A percentile compares a stretch with the other conserved stretches of the same genome.
Conservation (phyloP, 139 green algal species). For the Micractinium sp. region DNA sequence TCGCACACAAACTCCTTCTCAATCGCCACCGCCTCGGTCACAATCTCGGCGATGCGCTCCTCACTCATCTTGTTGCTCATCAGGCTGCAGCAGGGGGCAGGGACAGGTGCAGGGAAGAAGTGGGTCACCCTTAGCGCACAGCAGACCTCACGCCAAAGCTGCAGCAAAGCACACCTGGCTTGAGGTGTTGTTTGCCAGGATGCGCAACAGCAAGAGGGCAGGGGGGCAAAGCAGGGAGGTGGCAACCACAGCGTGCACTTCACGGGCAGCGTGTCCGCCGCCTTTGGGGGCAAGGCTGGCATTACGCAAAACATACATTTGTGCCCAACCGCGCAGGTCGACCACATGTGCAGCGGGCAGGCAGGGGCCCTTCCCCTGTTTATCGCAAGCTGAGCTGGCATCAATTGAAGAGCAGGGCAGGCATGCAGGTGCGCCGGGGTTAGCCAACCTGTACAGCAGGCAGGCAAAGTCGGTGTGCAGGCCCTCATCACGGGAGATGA, state of each 20-base stretch:
- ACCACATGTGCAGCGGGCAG: too few relatives aligned
- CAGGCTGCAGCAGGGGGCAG: slow-evolving; percentile 56
- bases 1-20: slow-evolving; percentile 97
- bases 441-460: slow-evolving; percentile 87
- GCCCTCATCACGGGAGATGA: slow-evolving; percentile 98
- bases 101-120: background rate
- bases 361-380: too few relatives aligned
- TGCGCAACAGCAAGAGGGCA: background rate
- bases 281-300: too few relatives aligned
- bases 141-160: too few relatives aligned
- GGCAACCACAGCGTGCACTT: too few relatives aligned
- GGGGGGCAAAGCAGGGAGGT: background rate
- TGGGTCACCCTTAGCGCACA: too few relatives aligned
- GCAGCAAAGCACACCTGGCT: too few relatives aligned
- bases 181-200: too few relatives aligned
- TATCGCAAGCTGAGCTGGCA: background rate
- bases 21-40: slow-evolving; percentile 92
- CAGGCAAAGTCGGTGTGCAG: slow-evolving; percentile 99
- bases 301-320: too few relatives aligned
- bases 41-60: slow-evolving; percentile 77
- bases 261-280: too few relatives aligned
- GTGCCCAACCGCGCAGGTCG: too few relatives aligned
- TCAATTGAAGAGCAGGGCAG: background rate
- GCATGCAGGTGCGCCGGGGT: too few relatives aligned
- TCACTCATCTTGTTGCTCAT: slow-evolving; percentile 82